Evolutionary conservation across 129 eudicot genomes (phyloP).

Genomic region (Artemisia argyi): DNA sequence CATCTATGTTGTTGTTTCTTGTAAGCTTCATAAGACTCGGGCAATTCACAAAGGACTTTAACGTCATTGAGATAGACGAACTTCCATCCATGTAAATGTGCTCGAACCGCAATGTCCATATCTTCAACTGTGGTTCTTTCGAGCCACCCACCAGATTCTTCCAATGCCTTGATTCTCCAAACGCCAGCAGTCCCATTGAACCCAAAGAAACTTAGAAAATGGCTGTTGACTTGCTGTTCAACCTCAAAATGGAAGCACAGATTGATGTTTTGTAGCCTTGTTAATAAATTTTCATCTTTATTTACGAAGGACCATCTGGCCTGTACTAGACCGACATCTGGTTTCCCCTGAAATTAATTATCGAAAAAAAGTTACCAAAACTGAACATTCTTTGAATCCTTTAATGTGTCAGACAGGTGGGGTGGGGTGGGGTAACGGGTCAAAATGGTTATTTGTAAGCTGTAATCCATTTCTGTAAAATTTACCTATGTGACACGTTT

Average conservation of each 20-base stretch:
- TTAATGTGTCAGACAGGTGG: constrained; percentile 1
- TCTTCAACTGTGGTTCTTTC: constrained; percentile 88
- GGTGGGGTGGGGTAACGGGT: neutral
- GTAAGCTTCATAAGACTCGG: constrained; percentile 79
- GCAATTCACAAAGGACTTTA: constrained; percentile 61
- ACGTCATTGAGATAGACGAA: constrained; percentile 69
- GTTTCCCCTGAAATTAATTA: constrained; percentile 59
- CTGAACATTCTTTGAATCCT: constrained; percentile 7
- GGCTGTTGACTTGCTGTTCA: constrained; percentile 91
- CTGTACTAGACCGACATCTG: constrained; percentile 84
- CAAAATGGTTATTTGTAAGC: neutral
- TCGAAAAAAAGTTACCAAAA: constrained; percentile 15
- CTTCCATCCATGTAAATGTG: constrained; percentile 75
- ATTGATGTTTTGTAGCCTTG: constrained; percentile 88
- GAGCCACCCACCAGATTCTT: constrained; percentile 96
- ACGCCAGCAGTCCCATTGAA: constrained; percentile 97
- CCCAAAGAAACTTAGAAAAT: constrained; percentile 76
- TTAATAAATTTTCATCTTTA: constrained; percentile 84
- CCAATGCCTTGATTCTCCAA: constrained; percentile 90
- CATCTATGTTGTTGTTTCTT: constrained; percentile 80
- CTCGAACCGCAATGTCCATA: constrained; percentile 73
- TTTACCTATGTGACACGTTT: neutral
- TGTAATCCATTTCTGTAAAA: neutral
- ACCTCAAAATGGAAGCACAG: constrained; percentile 95
- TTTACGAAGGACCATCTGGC: constrained; percentile 93